These are phyloP conservation scores for Phlebiopsis gigantea DNA, from an alignment of 768 basidiomycete species.

Conservation along the genomic window DNA sequence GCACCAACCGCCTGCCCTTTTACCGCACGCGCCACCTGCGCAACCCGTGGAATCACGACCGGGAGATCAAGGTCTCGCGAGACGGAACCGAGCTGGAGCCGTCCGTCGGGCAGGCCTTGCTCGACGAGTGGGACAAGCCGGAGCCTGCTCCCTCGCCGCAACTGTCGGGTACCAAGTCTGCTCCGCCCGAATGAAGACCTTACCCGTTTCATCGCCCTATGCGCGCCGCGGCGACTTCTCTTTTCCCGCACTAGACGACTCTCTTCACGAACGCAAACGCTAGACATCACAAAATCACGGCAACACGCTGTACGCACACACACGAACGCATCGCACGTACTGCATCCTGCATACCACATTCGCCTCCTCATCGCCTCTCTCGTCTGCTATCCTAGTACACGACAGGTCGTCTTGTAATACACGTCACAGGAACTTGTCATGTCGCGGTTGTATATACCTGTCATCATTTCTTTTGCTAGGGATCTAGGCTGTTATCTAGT, in stretches of 20 bases:
- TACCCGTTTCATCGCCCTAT: neutral
- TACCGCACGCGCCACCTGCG: constrained; percentile 70
- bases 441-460: neutral
- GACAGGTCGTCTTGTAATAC: constrained; percentile 15
- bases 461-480: constrained; percentile 2
- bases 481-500: constrained; percentile 8
- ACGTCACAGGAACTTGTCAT: constrained; percentile 12
- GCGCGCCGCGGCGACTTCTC: neutral
- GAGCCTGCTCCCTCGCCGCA: constrained; percentile 12
- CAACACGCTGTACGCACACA: constrained; percentile 14
- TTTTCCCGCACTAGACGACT: neutral
- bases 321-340: constrained; percentile 15
- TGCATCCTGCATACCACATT: neutral
- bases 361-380: neutral
- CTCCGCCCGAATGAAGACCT: neutral
- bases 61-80: constrained; percentile 75
- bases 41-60: constrained; percentile 90
- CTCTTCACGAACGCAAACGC: constrained; percentile 4
- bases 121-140: constrained; percentile 63
- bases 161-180: constrained; percentile 4
- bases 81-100: constrained; percentile 95
- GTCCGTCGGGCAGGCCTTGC: constrained; percentile 53
- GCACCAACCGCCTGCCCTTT: constrained; percentile 68
- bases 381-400: constrained; percentile 8
- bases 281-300: constrained; percentile 7